These are phyloP conservation scores for Ligustrum vulgare DNA, from an alignment of 257 asterid genomes.

Conservation along the genomic window DNA sequence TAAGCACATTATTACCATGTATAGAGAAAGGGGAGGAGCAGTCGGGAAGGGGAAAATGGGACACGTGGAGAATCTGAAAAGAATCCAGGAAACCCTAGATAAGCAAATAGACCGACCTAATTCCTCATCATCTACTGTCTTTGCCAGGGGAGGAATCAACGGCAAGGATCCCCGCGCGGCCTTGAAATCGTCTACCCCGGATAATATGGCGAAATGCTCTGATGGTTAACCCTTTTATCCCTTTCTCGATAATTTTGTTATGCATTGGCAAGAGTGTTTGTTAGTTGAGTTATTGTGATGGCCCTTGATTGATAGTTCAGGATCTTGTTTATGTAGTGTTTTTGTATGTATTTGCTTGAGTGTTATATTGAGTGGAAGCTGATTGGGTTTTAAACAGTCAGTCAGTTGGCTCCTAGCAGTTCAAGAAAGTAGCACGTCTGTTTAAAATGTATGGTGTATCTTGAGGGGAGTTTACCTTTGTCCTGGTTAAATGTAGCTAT, in stretches of 20 bases:
- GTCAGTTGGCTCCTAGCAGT: background rate
- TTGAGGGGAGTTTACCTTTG: background rate
- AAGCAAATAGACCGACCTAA: slow-evolving; percentile 42
- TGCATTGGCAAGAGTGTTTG: background rate
- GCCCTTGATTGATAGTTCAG: background rate
- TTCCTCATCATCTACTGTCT: slow-evolving; percentile 2
- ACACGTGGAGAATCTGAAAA: slow-evolving; percentile 46
- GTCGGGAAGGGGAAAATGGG: slow-evolving; percentile 48
- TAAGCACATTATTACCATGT: slow-evolving; percentile 14
- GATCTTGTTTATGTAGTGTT: background rate
- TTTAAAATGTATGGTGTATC: background rate
- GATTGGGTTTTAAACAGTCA: background rate
- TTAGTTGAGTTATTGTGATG: background rate
- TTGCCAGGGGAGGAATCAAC: background rate
- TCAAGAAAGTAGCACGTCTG: background rate
- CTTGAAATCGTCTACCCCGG: slow-evolving; percentile 16
- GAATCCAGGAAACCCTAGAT: slow-evolving; percentile 50
- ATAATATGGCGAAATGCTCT: slow-evolving; percentile 17
- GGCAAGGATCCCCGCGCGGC: slow-evolving; percentile 8
- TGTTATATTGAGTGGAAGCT: background rate
- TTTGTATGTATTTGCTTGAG: background rate
- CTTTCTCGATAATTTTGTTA: background rate
- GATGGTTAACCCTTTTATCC: slow-evolving; percentile 16
- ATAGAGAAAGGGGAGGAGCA: slow-evolving; percentile 35
- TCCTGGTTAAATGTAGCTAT: background rate